Percentiles rank a stretch among this genome's conserved stretches.
phyloP scores from a whole-genome alignment of 1,139 yeast species.

The Yamadazyma triangularis region DNA sequence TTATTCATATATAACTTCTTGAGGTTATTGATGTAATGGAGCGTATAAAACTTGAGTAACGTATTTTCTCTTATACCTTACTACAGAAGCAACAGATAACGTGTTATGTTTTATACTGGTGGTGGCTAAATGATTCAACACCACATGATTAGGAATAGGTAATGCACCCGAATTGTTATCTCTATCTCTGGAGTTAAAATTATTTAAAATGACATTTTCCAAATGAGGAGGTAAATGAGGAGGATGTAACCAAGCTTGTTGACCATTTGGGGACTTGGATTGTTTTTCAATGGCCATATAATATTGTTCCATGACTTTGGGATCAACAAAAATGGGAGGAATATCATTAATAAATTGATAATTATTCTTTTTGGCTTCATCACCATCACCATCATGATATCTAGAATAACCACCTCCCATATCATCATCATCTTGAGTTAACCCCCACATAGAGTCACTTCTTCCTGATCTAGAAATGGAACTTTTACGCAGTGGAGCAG shows the following conservation, averaged over 20 bases:
- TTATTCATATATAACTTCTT: not conserved
- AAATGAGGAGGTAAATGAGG: slow-evolving; percentile 51
- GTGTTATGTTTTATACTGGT: slow-evolving; percentile 47
- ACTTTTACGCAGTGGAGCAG: slow-evolving; percentile 18
- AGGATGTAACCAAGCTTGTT: slow-evolving; percentile 64
- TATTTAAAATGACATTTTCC: slow-evolving; percentile 44
- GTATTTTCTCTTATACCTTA: slow-evolving; percentile 44
- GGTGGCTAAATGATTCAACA: slow-evolving; percentile 45
- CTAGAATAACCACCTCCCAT: slow-evolving; percentile 79
- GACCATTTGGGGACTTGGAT: slow-evolving; percentile 58
- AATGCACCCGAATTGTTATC: slow-evolving; percentile 48
- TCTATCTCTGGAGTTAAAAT: slow-evolving; percentile 41
- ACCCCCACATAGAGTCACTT: slow-evolving; percentile 50
- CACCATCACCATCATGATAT: slow-evolving; percentile 61
- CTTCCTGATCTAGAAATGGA: slow-evolving; percentile 28
- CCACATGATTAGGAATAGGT: slow-evolving; percentile 48
- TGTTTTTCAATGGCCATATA: slow-evolving; percentile 70
- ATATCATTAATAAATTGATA: slow-evolving; percentile 61
- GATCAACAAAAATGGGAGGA: slow-evolving; percentile 87
- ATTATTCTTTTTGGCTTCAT: slow-evolving; percentile 16
- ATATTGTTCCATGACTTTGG: slow-evolving; percentile 56
- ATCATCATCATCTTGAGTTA: slow-evolving; percentile 66
- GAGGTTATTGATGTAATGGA: slow-evolving; percentile 32
- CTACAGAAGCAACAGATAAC: slow-evolving; percentile 46
- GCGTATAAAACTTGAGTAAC: slow-evolving; percentile 48